Evolutionary conservation across 768 basidiomycete genomes (phyloP), one percentile per base, ranked within the genome.

Genomic region (Kondoa malvinella): DNA sequence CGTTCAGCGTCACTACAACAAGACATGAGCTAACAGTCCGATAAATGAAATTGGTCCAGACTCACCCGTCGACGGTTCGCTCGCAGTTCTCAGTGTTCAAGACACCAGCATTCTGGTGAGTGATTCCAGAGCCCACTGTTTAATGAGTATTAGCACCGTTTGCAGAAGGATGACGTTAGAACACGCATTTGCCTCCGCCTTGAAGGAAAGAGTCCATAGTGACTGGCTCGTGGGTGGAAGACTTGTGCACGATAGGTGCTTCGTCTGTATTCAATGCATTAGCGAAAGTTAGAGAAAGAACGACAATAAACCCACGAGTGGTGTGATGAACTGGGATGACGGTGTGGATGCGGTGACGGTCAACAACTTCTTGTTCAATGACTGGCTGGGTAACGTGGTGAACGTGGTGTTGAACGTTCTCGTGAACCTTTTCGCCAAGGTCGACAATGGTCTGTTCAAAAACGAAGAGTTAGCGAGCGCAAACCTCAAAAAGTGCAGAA

Each of bases 181-280:
- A n/a, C n/a, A n/a, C n/a, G 30, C n/a, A 29, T 33, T 63, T 63
- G 27, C 61, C 61, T 17, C 61, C 61, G 30, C 61, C 61, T 33
- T 27, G 15, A 16, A 63, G n/a, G 61, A 63, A 63, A 33, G 27
- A 27, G 29, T 27, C 15, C 26, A 63, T 27, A 8, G 16, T 27
- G 30, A 63, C 61, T 17, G 15, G 15, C n/a, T 63, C 61, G 61
- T 63, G 61, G 12, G 15, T 27, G n/a, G 26, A 29, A 33, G 27
- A 30, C 61, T 63, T 63, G 61, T 63, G 61, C n/a, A 63, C 31
- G 61, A 63, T 63, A 16, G 61, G 61, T 21, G 61, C 61, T 16
- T 63, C 61, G 30, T 63, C n/a, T n/a, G n/a, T n/a, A n/a, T n/a
- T n/a, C n/a, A n/a, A n/a, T n/a, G n/a, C n/a, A n/a, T n/a, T n/a